Base-by-base conservation (phyloP, 23 red algal species). In the Gracilaria domingensis region DNA sequence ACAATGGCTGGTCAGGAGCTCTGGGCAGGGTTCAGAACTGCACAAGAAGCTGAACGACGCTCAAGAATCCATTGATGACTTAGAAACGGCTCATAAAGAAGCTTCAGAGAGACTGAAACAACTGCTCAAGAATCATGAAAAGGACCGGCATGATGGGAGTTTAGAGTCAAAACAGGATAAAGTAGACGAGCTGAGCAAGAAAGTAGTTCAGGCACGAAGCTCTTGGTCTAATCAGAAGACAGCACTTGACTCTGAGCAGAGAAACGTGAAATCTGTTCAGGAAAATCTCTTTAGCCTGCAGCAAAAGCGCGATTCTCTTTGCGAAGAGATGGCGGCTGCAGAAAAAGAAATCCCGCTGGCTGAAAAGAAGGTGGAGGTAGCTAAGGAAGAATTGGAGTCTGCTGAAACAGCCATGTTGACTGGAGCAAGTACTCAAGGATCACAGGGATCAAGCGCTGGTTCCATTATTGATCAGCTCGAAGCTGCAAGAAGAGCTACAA, bases 381-480 rank as follows among this genome's bases (percentile, higher is more conserved):
- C 83, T 21, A 59, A 75, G 54, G 73, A 42, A 33, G 79, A 89
- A 21, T 44, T 81, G 23, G 70, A 84, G 30, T 50, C 61, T 37
- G 93, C 64, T 1, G 84, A 95, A 70, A 87, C 84, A 44, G 93
- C 85, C 9, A 69, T 95, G 37, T 76, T 95, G 23, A 95, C 93
- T 32, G 93, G 93, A 33, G 81, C 80, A 13, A 85, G 79, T 35
- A 70, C 93, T 33, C 81, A 89, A 86, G 77, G 79, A 1, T 82
- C 81, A 34, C 85, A 95, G 60, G 83, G 70, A 39, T 51, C 90
- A 42, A 65, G 54, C 30, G 82, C 61, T 13, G 93, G 72, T 30
- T 94, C 90, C n/a, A 82, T 71, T 9, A 83, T 89, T 9, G 95
- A 98, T 25, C 95, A 90, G 44, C 75, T 98, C 11, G 87, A 93